Base-by-base conservation (phyloP, 140 eudicot species). In the Anethum foeniculum region DNA sequence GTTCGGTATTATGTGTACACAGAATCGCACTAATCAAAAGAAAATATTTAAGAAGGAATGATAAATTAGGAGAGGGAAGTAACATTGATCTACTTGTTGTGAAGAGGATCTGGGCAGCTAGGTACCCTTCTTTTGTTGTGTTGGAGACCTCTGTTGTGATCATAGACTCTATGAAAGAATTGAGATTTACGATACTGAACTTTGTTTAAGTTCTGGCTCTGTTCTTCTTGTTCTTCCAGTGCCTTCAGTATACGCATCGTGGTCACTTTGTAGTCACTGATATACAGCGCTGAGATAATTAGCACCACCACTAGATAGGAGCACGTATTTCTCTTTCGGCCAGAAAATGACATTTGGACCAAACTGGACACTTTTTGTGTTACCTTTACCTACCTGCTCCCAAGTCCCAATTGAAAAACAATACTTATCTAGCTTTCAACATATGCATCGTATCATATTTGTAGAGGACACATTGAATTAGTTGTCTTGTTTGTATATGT, bases 71-170 rank as follows among this genome's bases (percentile, higher is more conserved):
- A 79, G 77, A 79, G n/a, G 56, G 36, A 51, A 68, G 41, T 32
- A 71, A 85, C 60, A 72, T 27, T 25, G 69, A 32, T 74, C 80
- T 73, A 86, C 86, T 88, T 81, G 88, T 93, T 93, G 87, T 93
- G 98, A 49, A 93, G 92, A 88, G 97, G 93, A 91, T 93, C 98
- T 85, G 98, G 97, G 85, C 98, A 91, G 80, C 97, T 93, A 62
- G 98, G 93, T 44, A 93, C 88, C 77, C 78, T 90, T 86, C 97
- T 88, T 68, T 93, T 91, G 84, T 56, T 81, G 34, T 88, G 93
- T 79, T 79, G 85, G 44, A 86, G 82, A 14, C 75, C 79, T 19
- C 36, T 78, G 89, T 85, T 82, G 39, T 79, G 73, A 67, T 28
- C 84, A 87, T 88, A 91, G 83, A 86, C 86, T 83, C 85, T 86